Evolutionary conservation across 805 yeast species (phyloP).

Genomic region (Lachancea dasiensis): DNA sequence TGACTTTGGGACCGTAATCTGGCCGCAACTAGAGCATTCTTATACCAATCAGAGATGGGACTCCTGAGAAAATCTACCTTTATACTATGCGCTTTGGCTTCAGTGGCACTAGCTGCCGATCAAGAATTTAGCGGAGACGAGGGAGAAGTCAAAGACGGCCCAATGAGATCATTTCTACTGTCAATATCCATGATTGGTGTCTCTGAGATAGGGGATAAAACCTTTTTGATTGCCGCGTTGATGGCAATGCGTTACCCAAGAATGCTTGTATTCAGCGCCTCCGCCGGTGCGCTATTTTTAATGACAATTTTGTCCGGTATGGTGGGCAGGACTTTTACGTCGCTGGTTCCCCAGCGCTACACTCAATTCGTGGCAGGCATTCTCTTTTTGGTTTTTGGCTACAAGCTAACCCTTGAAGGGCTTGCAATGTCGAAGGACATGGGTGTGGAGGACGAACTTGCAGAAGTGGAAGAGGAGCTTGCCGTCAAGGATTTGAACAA

Average conservation of each 20-base stretch:
- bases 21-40: too few species aligned
- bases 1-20: too few species aligned
- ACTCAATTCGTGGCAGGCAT: conserved; percentile 79
- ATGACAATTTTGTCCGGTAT: conserved; percentile 91
- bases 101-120: conserved; percentile 2
- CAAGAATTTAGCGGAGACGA: conserved; percentile 3
- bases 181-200: conserved; percentile 85
- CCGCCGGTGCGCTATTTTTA: conserved; percentile 73
- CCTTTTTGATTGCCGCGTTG: conserved; percentile 91
- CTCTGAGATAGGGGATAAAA: conserved; percentile 97
- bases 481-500: conserved; percentile 53
- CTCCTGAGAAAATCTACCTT: conserved; percentile 1
- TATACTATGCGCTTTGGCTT: neutral
- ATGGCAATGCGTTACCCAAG: conserved; percentile 96
- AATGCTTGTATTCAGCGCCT: conserved; percentile 78
- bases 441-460: conserved; percentile 92
- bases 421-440: conserved; percentile 68
- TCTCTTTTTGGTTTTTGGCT: conserved; percentile 78
- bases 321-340: conserved; percentile 87
- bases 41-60: neutral
- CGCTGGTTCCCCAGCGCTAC: conserved; percentile 68
- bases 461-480: conserved; percentile 94
- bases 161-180: conserved; percentile 55
- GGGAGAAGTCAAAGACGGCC: conserved; percentile 10
- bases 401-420: conserved; percentile 73